Base-by-base conservation (phyloP, 108 stramenopile genomes). In the Fragilariopsis cylindrus region DNA sequence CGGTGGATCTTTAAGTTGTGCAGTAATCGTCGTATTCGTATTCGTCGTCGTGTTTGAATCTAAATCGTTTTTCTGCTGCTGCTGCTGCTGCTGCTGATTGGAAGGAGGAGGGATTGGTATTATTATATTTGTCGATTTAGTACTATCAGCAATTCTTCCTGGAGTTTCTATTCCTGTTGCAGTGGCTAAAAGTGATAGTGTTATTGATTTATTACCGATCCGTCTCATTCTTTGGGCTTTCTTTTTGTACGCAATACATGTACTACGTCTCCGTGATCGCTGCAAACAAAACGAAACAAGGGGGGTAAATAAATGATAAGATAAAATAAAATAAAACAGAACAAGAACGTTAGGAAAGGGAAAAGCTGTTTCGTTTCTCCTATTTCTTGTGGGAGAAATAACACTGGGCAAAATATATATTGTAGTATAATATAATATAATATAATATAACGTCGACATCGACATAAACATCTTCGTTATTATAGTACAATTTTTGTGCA, bases 251-350 rank as follows among this genome's bases (percentile, higher is more conserved):
- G 70, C 70, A 5, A 39, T 63, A 47, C 71, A 70, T 3, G 65
- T 67, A 46, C 50, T 53, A 19, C 57, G 43, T 56, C 80, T 64
- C 48, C 81, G 49, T 9, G 79, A 74, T 71, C 74, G 48, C 79
- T 80, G 69, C 13, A 57, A 21, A 68, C 44, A 52, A 57, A 53
- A 53, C 18, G 41, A 48, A 39, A 7, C 12, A 74, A 44, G 43
- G 15, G 48, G 1, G 30, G 30, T 30, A 48, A 15, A 55, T 68
- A 4, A 3, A 30, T 40, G 60, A 13, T 21, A 11, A 60, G n/a
- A 12, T 8, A 39, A 39, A 69, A 69, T 8, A 39, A 39, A 69
- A 69, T 41, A 43, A 45, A 55, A 50, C 18, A 41, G 48, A 63
- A 47, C 41, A 43, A 75, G 41, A 60, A 21, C 16, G 18, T 46